phyloP scores from a whole-genome alignment of 73 alveolate species.

The Paramecium primaurelia region DNA sequence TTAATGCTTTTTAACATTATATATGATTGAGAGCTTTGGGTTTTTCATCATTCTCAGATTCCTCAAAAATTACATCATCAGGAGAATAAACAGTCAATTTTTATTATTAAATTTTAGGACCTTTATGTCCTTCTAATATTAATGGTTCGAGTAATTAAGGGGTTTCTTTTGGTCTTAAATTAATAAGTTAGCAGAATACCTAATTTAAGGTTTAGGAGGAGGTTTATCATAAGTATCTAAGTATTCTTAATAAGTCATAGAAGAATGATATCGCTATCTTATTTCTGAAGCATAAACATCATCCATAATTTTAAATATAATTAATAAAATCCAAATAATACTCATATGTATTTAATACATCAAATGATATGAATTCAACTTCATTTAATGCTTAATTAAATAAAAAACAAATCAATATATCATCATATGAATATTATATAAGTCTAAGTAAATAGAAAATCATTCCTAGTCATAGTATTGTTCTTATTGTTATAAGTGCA shows the following conservation, averaged over 20 bases:
- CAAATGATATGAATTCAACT: constrained; percentile 53
- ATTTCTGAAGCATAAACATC: background rate
- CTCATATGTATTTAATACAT: background rate
- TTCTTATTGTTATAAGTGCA: background rate
- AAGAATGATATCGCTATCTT: background rate
- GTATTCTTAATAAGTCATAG: background rate
- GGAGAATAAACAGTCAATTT: background rate
- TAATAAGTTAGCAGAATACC: background rate
- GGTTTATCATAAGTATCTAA: background rate
- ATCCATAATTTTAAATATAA: background rate
- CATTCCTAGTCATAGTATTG: too few relatives aligned
- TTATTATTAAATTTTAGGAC: background rate
- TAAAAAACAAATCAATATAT: constrained; percentile 38
- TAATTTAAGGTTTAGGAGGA: background rate
- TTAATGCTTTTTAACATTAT: background rate
- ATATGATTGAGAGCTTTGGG: background rate
- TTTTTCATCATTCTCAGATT: background rate
- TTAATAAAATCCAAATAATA: background rate
- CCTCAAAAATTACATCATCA: background rate
- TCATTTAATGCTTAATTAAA: constrained; percentile 44
- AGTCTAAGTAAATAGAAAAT: too few relatives aligned
- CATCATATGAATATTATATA: background rate
- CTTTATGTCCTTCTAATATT: background rate
- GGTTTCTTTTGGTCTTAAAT: background rate
- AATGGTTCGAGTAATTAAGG: background rate